These are phyloP conservation scores for Cucurbita ficifolia DNA, from an alignment of 306 rosid genomes.

Conservation along the genomic window DNA sequence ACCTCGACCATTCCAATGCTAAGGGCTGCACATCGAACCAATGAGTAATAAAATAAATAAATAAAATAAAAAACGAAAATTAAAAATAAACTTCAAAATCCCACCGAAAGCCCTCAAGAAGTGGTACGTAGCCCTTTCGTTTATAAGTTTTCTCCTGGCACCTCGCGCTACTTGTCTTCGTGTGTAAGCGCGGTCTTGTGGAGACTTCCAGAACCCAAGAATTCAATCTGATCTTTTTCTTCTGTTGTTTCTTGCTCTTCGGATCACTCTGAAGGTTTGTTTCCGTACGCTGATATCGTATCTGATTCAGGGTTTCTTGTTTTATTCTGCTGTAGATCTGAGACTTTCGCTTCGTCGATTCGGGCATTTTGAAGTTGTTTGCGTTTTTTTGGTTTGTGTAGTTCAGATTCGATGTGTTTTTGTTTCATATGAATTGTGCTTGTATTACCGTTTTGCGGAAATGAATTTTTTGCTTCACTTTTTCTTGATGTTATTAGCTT, in stretches of 20 bases:
- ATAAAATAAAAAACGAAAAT: not conserved
- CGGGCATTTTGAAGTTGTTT: not conserved
- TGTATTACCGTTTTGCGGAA: not conserved
- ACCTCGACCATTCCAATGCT: slow-evolving; percentile 5
- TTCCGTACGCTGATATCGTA: not conserved
- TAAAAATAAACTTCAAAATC: slow-evolving; percentile 12
- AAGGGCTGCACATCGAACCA: not conserved
- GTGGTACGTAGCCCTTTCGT: slow-evolving; percentile 1
- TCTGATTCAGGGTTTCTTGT: slow-evolving; percentile 13
- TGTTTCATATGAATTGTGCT: not conserved
- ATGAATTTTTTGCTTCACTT: not conserved
- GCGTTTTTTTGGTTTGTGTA: not conserved
- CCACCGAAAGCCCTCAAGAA: slow-evolving; percentile 12
- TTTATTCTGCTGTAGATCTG: slow-evolving; percentile 35
- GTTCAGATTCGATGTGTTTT: not conserved
- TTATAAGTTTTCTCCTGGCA: not conserved
- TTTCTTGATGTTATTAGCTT: not conserved
- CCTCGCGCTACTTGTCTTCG: not conserved
- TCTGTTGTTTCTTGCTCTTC: not conserved
- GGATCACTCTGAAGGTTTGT: slow-evolving; percentile 29
- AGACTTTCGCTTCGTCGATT: slow-evolving; percentile 5
- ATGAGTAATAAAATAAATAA: not conserved
- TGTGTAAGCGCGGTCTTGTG: slow-evolving; percentile 13
- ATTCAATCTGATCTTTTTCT: not conserved
- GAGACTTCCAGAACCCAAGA: slow-evolving; percentile 32